Conservation (phyloP, 78 protist species). For the Neovahlkampfia damariscottae region DNA sequence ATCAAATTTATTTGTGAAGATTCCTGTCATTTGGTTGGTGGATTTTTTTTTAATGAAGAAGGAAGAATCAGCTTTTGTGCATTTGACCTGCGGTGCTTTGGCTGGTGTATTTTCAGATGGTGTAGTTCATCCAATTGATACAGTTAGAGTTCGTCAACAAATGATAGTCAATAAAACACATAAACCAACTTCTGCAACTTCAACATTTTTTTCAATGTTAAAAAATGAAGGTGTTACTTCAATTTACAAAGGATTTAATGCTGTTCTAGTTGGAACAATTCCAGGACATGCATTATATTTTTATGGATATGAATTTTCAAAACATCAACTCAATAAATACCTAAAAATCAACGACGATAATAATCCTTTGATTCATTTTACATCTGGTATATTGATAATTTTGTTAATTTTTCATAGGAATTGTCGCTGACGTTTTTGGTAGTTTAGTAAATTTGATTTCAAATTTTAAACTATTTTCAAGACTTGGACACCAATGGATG, state of each 20-base stretch:
- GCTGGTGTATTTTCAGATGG: background rate
- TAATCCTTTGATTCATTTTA: background rate
- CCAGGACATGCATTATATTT: background rate
- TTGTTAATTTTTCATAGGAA: background rate
- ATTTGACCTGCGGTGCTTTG: background rate
- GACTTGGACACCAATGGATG: background rate
- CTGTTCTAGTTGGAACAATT: background rate
- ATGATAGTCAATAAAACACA: background rate
- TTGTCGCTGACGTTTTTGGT: too few relatives aligned
- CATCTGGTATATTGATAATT: background rate
- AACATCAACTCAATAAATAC: background rate
- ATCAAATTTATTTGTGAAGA: too few relatives aligned
- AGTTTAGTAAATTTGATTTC: too few relatives aligned
- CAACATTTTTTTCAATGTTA: background rate
- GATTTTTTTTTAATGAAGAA: too few relatives aligned
- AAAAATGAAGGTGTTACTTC: background rate
- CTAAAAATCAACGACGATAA: background rate
- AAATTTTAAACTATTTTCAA: too few relatives aligned
- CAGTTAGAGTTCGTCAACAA: background rate
- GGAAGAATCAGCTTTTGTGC: background rate
- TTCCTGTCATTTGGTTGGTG: too few relatives aligned
- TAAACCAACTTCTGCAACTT: background rate
- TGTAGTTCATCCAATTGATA: background rate
- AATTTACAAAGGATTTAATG: background rate
- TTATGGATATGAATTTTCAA: background rate